phyloP scores from a whole-genome alignment of 176 grass and related monocot genomes.

The Olyra latifolia region DNA sequence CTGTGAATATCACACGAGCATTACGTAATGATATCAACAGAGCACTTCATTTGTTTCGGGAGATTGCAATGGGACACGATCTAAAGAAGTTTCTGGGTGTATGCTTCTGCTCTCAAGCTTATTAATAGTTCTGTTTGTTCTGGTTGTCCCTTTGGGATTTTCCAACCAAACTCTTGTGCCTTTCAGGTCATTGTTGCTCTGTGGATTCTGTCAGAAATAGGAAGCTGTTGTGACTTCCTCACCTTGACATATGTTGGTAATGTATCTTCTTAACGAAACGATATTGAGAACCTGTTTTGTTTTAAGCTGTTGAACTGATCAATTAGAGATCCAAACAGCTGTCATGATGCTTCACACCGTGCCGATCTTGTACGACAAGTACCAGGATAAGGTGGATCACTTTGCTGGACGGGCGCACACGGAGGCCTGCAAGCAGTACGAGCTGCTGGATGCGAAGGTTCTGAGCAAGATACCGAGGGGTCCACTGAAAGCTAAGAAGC shows the following conservation, averaged over 20 bases:
- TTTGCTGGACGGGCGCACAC: conserved; percentile 56
- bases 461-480: conserved; percentile 81
- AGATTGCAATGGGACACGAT: conserved; percentile 63
- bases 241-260: conserved; percentile 90
- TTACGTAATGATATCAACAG: conserved; percentile 64
- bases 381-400: conserved; percentile 83
- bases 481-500: conserved; percentile 55
- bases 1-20: conserved; percentile 46
- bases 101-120: not conserved
- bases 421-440: conserved; percentile 67
- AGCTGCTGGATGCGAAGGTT: conserved; percentile 59
- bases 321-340: conserved; percentile 16
- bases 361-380: conserved; percentile 80
- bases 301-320: not conserved
- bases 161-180: not conserved
- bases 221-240: conserved; percentile 77
- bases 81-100: conserved; percentile 79
- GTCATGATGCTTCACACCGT: conserved; percentile 70
- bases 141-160: not conserved
- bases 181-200: conserved; percentile 70
- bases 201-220: conserved; percentile 69
- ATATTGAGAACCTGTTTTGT: not conserved
- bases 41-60: conserved; percentile 49
- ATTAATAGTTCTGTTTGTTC: not conserved
- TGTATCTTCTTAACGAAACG: not conserved